Evolutionary conservation across 1,139 yeast genomes (phyloP).

Genomic region (Yamadazyma buinensis): DNA sequence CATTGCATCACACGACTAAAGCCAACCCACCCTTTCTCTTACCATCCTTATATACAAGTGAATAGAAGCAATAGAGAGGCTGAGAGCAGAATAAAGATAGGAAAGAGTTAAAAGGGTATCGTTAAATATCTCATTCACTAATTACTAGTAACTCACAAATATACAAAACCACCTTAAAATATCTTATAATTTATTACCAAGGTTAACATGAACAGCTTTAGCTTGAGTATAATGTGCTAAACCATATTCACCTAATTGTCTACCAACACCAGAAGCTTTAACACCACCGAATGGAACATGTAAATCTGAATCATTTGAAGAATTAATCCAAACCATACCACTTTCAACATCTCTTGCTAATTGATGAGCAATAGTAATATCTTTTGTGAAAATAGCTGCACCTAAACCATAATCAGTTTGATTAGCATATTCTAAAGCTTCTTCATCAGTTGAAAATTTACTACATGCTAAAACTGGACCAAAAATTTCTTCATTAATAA

Average conservation of each 20-base stretch:
- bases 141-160: too few relatives aligned
- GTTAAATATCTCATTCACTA: too few relatives aligned
- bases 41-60: too few relatives aligned
- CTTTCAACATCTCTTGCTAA: slow-evolving; percentile 44
- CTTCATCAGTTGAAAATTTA: slow-evolving; percentile 50
- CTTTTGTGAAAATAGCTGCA: slow-evolving; percentile 76
- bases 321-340: slow-evolving; percentile 58
- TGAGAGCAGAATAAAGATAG: too few relatives aligned
- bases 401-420: slow-evolving; percentile 55
- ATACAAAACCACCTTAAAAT: too few relatives aligned
- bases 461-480: slow-evolving; percentile 59
- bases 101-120: too few relatives aligned
- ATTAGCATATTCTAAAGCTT: slow-evolving; percentile 49
- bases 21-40: too few relatives aligned
- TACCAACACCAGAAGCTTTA: slow-evolving; percentile 82
- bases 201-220: slow-evolving; percentile 73
- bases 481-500: slow-evolving; percentile 56
- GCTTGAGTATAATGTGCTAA: slow-evolving; percentile 71
- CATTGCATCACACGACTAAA: too few relatives aligned
- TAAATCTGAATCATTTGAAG: slow-evolving; percentile 74
- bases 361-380: slow-evolving; percentile 41
- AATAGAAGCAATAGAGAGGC: too few relatives aligned
- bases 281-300: slow-evolving; percentile 78
- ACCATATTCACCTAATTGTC: slow-evolving; percentile 86
- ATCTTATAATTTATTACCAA: slow-evolving; percentile 30